A percentile compares a stretch with the other conserved stretches of the same genome.
phyloP scores from a whole-genome alignment of 2,329 filamentous ascomycete species.

The Westerdykella ornata region DNA sequence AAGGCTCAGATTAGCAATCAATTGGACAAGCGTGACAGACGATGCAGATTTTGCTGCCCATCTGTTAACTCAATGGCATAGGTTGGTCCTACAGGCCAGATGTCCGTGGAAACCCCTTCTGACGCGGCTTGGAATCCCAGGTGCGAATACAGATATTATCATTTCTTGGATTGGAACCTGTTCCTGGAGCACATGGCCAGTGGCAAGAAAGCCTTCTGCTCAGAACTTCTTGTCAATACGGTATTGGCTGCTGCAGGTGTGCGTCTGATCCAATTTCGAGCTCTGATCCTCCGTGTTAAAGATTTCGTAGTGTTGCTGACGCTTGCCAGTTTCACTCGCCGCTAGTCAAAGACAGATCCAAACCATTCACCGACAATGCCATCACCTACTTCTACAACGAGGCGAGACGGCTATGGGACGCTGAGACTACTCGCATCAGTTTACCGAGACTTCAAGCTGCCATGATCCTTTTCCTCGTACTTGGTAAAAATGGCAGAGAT shows the following conservation, averaged over 20 bases:
- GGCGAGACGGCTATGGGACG: conserved; percentile 24
- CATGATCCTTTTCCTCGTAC: conserved; percentile 22
- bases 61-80: conserved; percentile 24
- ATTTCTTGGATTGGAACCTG: conserved; percentile 26
- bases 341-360: conserved; percentile 22
- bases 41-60: conserved; percentile 15
- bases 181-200: conserved; percentile 26
- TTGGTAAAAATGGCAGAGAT: conserved; percentile 28
- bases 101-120: not conserved
- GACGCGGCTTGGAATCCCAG: not conserved
- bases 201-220: conserved; percentile 23
- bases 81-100: not conserved
- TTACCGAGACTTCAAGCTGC: conserved; percentile 24
- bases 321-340: conserved; percentile 20
- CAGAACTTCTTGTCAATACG: conserved; percentile 25
- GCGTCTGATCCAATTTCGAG: not conserved
- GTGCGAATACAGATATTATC: conserved; percentile 24
- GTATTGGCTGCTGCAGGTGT: conserved; percentile 27
- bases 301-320: not conserved
- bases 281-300: not conserved
- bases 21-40: conserved; percentile 22
- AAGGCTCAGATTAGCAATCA: conserved; percentile 12
- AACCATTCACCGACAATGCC: conserved; percentile 20
- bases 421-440: conserved; percentile 16
- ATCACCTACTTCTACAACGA: conserved; percentile 26